phyloP scores from a whole-genome alignment of 2,329 filamentous ascomycete species.

The Knufia petricola region DNA sequence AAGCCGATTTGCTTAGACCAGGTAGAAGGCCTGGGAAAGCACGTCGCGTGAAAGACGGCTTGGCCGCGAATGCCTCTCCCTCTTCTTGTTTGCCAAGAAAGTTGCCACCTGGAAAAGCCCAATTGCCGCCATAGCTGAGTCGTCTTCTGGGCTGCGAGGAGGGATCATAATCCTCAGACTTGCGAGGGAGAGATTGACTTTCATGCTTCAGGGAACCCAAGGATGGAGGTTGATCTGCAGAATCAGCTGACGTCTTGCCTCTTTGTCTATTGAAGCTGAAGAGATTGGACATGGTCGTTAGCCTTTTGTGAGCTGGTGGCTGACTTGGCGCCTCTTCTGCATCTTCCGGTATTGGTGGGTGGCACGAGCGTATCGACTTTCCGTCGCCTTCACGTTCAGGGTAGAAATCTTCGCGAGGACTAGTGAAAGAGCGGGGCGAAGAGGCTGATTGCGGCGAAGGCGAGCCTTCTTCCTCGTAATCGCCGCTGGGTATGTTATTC shows the following conservation, averaged over 20 bases:
- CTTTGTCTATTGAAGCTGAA: slow-evolving; percentile 51
- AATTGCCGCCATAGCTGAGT: slow-evolving; percentile 47
- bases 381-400: slow-evolving; percentile 30
- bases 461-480: slow-evolving; percentile 30
- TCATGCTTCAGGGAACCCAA: slow-evolving; percentile 51
- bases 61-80: slow-evolving; percentile 29
- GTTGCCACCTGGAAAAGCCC: slow-evolving; percentile 40
- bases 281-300: slow-evolving; percentile 34
- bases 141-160: slow-evolving; percentile 42
- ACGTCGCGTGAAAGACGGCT: slow-evolving; percentile 20
- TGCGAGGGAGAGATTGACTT: slow-evolving; percentile 55
- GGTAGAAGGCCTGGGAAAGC: slow-evolving; percentile 34
- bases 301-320: slow-evolving; percentile 31
- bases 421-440: slow-evolving; percentile 37
- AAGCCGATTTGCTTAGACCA: slow-evolving; percentile 26
- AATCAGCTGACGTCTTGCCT: slow-evolving; percentile 45
- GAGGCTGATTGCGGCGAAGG: slow-evolving; percentile 38
- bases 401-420: slow-evolving; percentile 35
- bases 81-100: slow-evolving; percentile 29
- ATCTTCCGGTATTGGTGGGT: slow-evolving; percentile 20
- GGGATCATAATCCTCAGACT: slow-evolving; percentile 43
- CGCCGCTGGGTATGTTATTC: slow-evolving; percentile 19
- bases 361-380: slow-evolving; percentile 25
- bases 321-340: slow-evolving; percentile 33
- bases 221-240: slow-evolving; percentile 45